These are phyloP conservation scores for Phanerochaete sordida DNA, from an alignment of 768 basidiomycete species.

Conservation along the genomic window DNA sequence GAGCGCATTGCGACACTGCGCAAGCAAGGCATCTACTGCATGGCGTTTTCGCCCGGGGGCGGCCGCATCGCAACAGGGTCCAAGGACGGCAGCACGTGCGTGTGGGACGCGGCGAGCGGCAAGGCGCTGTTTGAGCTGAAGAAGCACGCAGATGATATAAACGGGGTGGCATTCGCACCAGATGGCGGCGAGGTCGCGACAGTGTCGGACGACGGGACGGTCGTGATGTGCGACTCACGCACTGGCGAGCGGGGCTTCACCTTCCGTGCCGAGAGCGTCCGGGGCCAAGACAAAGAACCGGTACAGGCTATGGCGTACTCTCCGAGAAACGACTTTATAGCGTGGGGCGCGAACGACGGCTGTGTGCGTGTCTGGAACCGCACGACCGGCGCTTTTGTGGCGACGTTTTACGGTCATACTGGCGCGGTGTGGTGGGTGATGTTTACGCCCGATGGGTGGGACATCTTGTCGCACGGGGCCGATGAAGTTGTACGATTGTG, in stretches of 20 bases:
- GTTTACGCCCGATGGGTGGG: conserved; percentile 40
- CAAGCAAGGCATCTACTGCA: conserved; percentile 16
- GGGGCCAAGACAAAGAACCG: no score
- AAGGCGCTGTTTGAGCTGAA: conserved; percentile 1
- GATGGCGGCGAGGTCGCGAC: conserved; percentile 41
- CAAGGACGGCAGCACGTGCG: conserved; percentile 15
- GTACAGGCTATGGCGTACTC: conserved; percentile 12
- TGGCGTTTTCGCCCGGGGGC: conserved; percentile 19
- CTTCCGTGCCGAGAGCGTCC: not conserved
- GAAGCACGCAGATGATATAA: conserved; percentile 20
- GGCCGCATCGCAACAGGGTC: conserved; percentile 19
- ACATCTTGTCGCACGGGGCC: conserved; percentile 39
- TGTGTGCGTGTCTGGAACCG: conserved; percentile 14
- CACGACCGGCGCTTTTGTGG: conserved; percentile 6
- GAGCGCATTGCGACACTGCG: not conserved
- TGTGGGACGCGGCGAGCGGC: conserved; percentile 24
- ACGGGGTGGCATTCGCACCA: conserved; percentile 39
- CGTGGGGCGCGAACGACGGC: conserved; percentile 18
- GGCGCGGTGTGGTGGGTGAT: conserved; percentile 31
- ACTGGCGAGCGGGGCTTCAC: conserved; percentile 11
- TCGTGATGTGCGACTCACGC: conserved; percentile 15
- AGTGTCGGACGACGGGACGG: conserved; percentile 31
- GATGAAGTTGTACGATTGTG: conserved; percentile 26
- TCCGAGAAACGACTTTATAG: conserved; percentile 14
- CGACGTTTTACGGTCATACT: conserved; percentile 17